Conservation (phyloP, 805 yeast species). For the Starmerella floris region DNA sequence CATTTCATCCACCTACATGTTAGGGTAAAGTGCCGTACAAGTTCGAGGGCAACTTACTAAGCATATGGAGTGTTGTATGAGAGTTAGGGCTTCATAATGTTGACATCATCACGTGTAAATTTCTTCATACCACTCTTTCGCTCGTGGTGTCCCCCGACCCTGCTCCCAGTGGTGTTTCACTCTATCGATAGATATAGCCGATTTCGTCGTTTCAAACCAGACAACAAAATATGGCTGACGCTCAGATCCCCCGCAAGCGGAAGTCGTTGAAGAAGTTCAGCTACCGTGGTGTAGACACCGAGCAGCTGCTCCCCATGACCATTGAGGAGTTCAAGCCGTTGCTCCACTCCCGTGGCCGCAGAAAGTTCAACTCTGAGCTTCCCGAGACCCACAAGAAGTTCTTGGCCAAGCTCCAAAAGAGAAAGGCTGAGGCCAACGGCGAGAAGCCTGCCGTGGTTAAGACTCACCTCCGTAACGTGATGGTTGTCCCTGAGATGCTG, state of each 20-base stretch:
- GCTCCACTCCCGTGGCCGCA: constrained; percentile 97
- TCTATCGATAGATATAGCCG: background rate
- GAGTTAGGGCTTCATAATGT: too few species aligned
- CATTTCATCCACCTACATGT: too few species aligned
- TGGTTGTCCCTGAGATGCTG: constrained; percentile 98
- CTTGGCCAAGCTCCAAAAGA: constrained; percentile 95
- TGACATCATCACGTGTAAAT: constrained; percentile 1
- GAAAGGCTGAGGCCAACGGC: constrained; percentile 54
- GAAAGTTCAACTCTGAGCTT: constrained; percentile 98
- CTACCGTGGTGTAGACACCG: constrained; percentile 97
- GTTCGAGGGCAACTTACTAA: too few species aligned
- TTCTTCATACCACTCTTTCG: background rate
- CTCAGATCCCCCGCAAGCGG: constrained; percentile 32
- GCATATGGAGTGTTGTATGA: too few species aligned
- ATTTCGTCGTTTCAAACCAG: background rate
- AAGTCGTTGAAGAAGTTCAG: constrained; percentile 95
- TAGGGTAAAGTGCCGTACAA: too few species aligned
- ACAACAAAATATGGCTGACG: constrained; percentile 20
- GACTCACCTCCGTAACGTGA: constrained; percentile 99
- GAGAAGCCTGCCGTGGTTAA: constrained; percentile 97
- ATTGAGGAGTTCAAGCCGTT: constrained; percentile 95
- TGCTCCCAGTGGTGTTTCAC: constrained; percentile 1
- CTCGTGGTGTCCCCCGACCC: background rate
- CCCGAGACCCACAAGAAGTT: constrained; percentile 90
- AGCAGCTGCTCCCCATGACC: constrained; percentile 81